Evolutionary conservation across 352 stramenopile genomes (phyloP), one percentile per base, ranked within the genome.

Genomic region (Pythium rhizo-oryzae): DNA sequence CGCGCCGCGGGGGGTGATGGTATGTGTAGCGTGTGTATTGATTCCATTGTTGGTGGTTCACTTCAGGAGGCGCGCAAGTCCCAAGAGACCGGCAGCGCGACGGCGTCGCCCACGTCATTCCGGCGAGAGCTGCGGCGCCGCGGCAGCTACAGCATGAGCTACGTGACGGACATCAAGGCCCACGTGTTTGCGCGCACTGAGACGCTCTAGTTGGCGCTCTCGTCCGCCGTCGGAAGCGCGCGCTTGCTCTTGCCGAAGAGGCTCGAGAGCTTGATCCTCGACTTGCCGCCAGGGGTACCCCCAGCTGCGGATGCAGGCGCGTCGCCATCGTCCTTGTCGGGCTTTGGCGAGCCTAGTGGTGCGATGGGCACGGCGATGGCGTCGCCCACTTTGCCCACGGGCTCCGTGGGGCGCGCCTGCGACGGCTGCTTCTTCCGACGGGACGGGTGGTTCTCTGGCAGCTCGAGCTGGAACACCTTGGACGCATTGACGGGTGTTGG

Each of bases 111-210:
- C 3, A 96, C 87, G 41, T 93, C 85, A 6, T 96, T 96, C 59
- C 84, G 88, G 7, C 79, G 88, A 9, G 88, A 96, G 59, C 67
- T 94, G 58, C 78, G 88, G n/a, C 84, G 88, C 19, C 78, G 88
- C 9, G 88, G 86, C 33, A 96, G 88, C 76, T 96, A 92, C 70
- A 94, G 86, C 67, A 90, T 96, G 80, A 93, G 80, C 67, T 96
- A 92, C 58, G 87, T 96, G 49, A 84, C 82, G n/a, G 86, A 96
- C 67, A 92, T 96, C 62, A 94, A 94, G 61, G 81, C 86, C 15
- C 88, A 96, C 54, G 86, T 94, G 25, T 90, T 94, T 43, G 84
- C 86, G 19, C 81, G 75, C 25, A 84, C 81, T 7, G 89, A 79
- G 74, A 44, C 41, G 35, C 55, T 69, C 33, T 67, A 63, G 47